These are phyloP conservation scores for Penicillium ucsense DNA, from an alignment of 495 filamentous ascomycete species.

Conservation along the genomic window DNA sequence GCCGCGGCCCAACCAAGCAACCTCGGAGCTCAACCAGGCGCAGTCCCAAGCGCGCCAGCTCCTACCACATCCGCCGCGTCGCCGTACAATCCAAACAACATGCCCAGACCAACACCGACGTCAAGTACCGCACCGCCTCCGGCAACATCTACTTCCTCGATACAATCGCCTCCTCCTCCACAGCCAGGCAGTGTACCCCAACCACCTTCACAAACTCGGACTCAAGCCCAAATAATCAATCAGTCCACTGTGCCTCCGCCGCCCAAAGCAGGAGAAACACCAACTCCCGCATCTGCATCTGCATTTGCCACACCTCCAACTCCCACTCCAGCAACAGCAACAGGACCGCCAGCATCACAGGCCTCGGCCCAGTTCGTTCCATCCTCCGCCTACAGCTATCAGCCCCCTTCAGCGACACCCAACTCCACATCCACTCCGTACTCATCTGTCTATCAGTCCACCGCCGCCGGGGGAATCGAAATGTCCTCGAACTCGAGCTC, in stretches of 20 bases:
- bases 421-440: constrained; percentile 33
- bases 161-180: constrained; percentile 41
- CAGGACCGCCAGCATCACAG: constrained; percentile 23
- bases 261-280: constrained; percentile 39
- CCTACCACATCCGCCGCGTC: constrained; percentile 12
- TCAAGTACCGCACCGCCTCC: too few species aligned
- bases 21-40: constrained; percentile 34
- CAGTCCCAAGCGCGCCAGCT: constrained; percentile 12
- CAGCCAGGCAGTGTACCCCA: constrained; percentile 49
- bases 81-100: too few species aligned
- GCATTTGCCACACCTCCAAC: neutral
- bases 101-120: too few species aligned
- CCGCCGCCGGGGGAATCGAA: neutral
- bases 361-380: constrained; percentile 11
- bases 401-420: constrained; percentile 12
- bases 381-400: constrained; percentile 11
- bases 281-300: constrained; percentile 6
- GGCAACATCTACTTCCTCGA: constrained; percentile 8
- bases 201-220: constrained; percentile 3
- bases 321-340: constrained; percentile 13
- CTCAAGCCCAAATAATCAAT: neutral
- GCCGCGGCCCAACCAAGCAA: constrained; percentile 36
- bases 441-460: constrained; percentile 47
- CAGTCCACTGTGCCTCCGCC: constrained; percentile 38
- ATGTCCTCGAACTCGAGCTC: constrained; percentile 1